Percentiles rank a stretch among this genome's conserved stretches.
Evolutionary conservation across 495 filamentous ascomycete species (phyloP).

Genomic region (Penicillium cataractarum): DNA sequence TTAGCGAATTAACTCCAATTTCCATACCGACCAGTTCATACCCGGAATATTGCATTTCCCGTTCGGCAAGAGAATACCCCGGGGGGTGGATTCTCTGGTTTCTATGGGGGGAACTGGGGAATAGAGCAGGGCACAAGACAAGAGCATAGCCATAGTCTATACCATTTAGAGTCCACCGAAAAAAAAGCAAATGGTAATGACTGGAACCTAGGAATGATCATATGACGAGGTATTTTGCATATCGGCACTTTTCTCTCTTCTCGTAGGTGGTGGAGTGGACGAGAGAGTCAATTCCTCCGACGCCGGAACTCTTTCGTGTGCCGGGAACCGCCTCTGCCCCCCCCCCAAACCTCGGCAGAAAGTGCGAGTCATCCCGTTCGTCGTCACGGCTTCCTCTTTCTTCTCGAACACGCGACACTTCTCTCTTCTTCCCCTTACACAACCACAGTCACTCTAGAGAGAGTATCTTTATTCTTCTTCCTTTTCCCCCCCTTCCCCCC

Average conservation of each 20-base stretch:
- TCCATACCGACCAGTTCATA: not conserved
- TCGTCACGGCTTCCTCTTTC: not conserved
- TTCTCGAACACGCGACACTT: constrained; percentile 37
- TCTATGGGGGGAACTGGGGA: not conserved
- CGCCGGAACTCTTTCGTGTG: constrained; percentile 25
- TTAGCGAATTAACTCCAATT: not conserved
- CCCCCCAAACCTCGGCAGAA: constrained; percentile 32
- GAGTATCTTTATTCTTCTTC: constrained; percentile 5
- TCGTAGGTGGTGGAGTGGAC: not conserved
- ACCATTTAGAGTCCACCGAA: not conserved
- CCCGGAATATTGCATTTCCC: constrained; percentile 3
- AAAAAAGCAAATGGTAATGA: not conserved
- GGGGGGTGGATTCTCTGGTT: no score
- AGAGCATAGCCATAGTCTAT: no score
- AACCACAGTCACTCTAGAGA: no score
- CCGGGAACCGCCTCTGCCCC: constrained; percentile 13
- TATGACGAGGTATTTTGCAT: no score
- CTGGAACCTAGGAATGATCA: not conserved
- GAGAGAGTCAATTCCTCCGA: constrained; percentile 22
- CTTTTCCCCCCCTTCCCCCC: constrained; percentile 14
- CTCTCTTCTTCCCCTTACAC: constrained; percentile 16
- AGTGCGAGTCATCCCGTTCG: constrained; percentile 16
- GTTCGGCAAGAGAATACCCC: not conserved
- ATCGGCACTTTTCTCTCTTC: constrained; percentile 10
- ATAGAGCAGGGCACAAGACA: no score